Evolutionary conservation across 345 rosid genomes (phyloP).

Genomic region (Populus nigra): DNA sequence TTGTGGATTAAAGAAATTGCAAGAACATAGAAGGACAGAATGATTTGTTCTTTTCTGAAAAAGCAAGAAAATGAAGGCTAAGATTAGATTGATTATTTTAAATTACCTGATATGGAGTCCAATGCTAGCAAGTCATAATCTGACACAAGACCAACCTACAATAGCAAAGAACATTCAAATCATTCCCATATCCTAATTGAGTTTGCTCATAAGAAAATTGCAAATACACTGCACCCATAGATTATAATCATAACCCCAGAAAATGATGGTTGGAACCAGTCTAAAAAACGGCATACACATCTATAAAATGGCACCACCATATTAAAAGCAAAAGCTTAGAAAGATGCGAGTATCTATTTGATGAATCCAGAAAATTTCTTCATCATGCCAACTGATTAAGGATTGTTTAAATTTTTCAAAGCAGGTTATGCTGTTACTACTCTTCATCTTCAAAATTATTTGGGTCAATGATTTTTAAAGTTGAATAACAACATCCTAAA

Average conservation of each 20-base stretch:
- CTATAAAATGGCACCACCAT: not conserved
- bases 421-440: not conserved
- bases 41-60: not conserved
- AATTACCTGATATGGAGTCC: conserved; percentile 87
- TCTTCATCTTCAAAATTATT: not conserved
- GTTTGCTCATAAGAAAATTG: conserved; percentile 3
- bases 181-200: not conserved
- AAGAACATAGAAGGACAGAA: not conserved
- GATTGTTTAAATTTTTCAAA: not conserved
- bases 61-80: not conserved
- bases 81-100: conserved; percentile 9
- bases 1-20: not conserved
- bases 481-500: not conserved
- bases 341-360: not conserved
- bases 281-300: conserved; percentile 1
- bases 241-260: conserved; percentile 1
- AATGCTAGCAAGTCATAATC: conserved; percentile 90
- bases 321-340: not conserved
- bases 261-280: not conserved
- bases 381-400: not conserved
- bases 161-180: conserved; percentile 19
- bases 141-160: conserved; percentile 95
- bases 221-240: not conserved
- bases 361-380: not conserved
- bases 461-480: not conserved